Percentiles rank a stretch among this genome's conserved stretches.
Conservation (phyloP, 2,329 filamentous ascomycete genomes). For the Neurospora sp. region DNA sequence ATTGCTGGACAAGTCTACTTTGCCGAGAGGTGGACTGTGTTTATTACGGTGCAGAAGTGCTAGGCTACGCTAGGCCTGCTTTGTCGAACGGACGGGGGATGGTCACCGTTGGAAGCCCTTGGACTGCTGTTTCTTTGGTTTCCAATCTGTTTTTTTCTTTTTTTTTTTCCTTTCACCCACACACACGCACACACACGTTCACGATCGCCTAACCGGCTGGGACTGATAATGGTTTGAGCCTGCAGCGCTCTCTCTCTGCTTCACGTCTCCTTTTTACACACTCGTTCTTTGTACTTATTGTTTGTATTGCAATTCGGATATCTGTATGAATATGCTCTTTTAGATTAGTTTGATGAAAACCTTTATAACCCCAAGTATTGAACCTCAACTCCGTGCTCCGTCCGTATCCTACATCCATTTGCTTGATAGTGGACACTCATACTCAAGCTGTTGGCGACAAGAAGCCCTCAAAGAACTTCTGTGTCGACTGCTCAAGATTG, state of each 20-base stretch:
- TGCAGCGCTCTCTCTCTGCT: not conserved
- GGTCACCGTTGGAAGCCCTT: not conserved
- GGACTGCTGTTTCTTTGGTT: not conserved
- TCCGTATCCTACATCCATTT: not conserved
- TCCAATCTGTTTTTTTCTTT: not conserved
- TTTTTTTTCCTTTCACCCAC: not conserved
- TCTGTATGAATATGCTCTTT: not conserved
- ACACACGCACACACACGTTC: not conserved
- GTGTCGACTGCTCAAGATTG: not conserved
- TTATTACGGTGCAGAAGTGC: not conserved
- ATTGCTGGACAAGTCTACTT: not conserved
- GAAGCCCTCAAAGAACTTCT: not conserved
- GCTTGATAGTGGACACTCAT: fast-evolving
- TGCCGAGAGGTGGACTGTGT: not conserved
- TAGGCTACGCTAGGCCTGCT: not conserved
- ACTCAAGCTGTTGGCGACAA: not conserved
- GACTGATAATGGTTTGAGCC: not conserved
- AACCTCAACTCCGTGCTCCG: not conserved
- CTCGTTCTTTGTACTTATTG: not conserved
- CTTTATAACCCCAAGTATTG: not conserved
- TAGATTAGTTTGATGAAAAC: not conserved
- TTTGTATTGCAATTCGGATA: not conserved
- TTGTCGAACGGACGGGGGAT: not conserved
- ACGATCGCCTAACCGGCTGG: not conserved
- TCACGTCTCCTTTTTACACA: not conserved